phyloP scores from a whole-genome alignment of 2,329 filamentous ascomycete genomes.

The Penicillium sp. region DNA sequence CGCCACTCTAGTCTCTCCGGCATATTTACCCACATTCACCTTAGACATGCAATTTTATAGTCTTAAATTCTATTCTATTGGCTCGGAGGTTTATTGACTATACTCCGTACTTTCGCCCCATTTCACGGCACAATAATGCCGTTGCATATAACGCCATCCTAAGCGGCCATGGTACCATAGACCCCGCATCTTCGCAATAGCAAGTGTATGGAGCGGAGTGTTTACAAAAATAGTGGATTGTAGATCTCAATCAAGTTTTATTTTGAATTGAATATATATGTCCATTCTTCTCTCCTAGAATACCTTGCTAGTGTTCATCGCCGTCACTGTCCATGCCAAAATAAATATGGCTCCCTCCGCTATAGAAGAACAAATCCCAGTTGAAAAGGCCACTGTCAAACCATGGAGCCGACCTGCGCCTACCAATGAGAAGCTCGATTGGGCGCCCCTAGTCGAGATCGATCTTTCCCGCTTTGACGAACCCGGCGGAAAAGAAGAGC shows the following conservation, averaged over 20 bases:
- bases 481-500: conserved; percentile 54
- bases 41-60: background rate
- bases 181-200: conserved; percentile 16
- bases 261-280: background rate
- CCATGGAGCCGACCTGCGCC: conserved; percentile 29
- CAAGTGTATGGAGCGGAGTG: background rate
- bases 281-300: background rate
- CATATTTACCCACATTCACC: background rate
- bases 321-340: background rate
- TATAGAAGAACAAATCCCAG: conserved; percentile 16
- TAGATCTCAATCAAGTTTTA: background rate
- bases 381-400: conserved; percentile 18
- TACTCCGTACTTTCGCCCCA: background rate
- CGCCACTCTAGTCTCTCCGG: background rate
- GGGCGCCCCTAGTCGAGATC: conserved; percentile 57
- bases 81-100: background rate
- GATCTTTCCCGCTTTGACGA: conserved; percentile 56
- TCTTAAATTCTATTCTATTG: background rate
- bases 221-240: background rate
- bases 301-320: background rate
- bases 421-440: conserved; percentile 34
- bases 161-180: conserved; percentile 14
- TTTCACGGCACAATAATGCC: background rate
- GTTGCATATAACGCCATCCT: conserved; percentile 19
- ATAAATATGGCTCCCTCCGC: conserved; percentile 24